Base-by-base conservation (phyloP, 2,329 filamentous ascomycete species). In the Colletotrichum endophyticum region DNA sequence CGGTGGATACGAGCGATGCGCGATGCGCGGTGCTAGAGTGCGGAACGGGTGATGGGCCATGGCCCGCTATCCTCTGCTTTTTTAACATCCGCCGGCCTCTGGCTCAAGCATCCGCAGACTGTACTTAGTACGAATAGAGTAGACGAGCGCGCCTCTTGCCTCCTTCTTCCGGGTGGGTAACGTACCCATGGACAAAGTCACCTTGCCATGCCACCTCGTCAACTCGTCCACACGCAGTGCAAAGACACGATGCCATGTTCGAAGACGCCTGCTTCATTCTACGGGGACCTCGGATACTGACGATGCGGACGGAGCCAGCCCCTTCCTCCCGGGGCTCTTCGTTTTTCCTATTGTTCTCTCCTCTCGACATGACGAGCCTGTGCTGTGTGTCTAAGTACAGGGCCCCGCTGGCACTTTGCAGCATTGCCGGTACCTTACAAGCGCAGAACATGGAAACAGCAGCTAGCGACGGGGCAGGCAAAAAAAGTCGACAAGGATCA, bases 1-100 rank as follows among this genome's bases (percentile, higher is more conserved):
- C 66, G n/a, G 66, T 73, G 71, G 71, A 57, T n/a, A 73, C 49
- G 56, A 19, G 64, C 36, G 39, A 69, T 73, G 66, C 70, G 70
- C 36, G 64, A 69, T 73, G 64, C 63, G 28, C 36, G 64, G 36
- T 27, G 66, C 63, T 73, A 56, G 64, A 73, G 70, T 62, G 36
- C 30, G 56, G 70, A 49, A 70, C 71, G 30, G 36, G 66, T 53
- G 19, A 69, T 73, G 64, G 69, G 13, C 39, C 27, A 69, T 73
- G 64, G 69, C 28, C 39, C 27, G 44, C 66, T n/a, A 64, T n/a
- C 28, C 44, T 53, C n/a, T 64, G 30, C 30, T 16, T 12, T 15
- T 64, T 22, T 9, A 36, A 32, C 27, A 22, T 32, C 61, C 61
- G n/a, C 61, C 12, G 28, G 19, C 13, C 28, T 30, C 56, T n/a